These are phyloP conservation scores for Edaphochlamys debaryana DNA, from an alignment of 139 green algal species.

Conservation along the genomic window DNA sequence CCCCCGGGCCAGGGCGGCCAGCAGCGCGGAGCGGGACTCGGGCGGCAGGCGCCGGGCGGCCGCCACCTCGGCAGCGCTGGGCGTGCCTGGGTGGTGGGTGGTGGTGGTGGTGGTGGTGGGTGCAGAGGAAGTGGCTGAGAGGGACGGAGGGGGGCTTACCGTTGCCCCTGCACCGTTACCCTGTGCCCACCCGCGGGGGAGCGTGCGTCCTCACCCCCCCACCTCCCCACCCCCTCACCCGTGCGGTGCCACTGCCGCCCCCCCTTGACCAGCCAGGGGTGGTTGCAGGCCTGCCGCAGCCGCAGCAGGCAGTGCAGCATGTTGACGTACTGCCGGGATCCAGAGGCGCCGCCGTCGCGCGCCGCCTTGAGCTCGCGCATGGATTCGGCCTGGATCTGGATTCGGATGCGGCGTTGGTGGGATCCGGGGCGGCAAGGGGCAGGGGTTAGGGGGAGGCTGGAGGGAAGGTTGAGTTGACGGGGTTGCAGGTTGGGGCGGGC, in stretches of 20 bases:
- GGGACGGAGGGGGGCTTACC: no score
- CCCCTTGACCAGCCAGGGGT: conserved; percentile 78
- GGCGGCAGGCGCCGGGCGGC: conserved; percentile 62
- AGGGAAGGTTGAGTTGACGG: no score
- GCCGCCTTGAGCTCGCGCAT: conserved; percentile 25
- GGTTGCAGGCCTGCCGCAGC: conserved; percentile 93
- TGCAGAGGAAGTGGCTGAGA: no score
- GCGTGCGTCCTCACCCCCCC: no score
- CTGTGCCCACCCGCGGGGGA: background rate
- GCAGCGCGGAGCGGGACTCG: conserved; percentile 52
- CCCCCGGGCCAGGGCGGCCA: conserved; percentile 36
- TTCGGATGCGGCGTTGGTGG: background rate
- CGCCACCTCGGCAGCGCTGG: conserved; percentile 56
- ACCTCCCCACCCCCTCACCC: no score
- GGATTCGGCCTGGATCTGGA: conserved; percentile 30
- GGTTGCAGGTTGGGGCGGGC: no score
- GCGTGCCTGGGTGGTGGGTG: background rate
- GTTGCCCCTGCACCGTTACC: no score
- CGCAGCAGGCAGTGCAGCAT: conserved; percentile 87
- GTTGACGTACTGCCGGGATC: conserved; percentile 78
- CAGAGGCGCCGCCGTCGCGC: conserved; percentile 1
- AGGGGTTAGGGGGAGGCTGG: no score
- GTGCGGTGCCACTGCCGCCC: background rate
- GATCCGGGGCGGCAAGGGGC: no score
- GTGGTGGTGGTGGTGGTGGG: no score